phyloP scores from a whole-genome alignment of 2,329 filamentous ascomycete genomes.

The Pseudophaeomoniella oleicola region DNA sequence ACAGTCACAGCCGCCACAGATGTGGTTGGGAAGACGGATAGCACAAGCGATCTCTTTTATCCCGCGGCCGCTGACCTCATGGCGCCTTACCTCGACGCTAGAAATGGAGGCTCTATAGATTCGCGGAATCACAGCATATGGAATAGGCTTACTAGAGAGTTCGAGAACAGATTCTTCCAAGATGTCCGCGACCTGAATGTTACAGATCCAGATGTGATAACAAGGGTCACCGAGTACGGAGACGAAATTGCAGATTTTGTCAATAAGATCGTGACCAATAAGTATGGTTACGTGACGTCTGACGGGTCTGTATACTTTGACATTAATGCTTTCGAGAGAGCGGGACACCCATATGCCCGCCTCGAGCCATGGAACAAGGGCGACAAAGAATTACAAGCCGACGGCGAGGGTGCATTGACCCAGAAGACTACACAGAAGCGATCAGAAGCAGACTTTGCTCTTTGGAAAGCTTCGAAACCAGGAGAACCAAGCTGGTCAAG shows the following conservation, averaged over 20 bases:
- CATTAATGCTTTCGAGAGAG: slow-evolving; percentile 69
- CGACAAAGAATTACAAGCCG: slow-evolving; percentile 68
- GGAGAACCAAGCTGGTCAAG: slow-evolving; percentile 86
- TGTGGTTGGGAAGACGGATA: slow-evolving; percentile 24
- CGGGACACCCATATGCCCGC: slow-evolving; percentile 72
- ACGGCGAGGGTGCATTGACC: slow-evolving; percentile 72
- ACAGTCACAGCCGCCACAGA: slow-evolving; percentile 40
- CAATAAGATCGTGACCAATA: slow-evolving; percentile 66
- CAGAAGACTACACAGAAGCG: slow-evolving; percentile 52
- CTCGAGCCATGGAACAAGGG: slow-evolving; percentile 74
- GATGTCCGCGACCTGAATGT: slow-evolving; percentile 84
- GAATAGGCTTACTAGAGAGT: slow-evolving; percentile 69
- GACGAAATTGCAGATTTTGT: slow-evolving; percentile 78
- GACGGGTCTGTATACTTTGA: slow-evolving; percentile 93
- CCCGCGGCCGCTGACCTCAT: slow-evolving; percentile 53
- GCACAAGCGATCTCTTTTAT: slow-evolving; percentile 34
- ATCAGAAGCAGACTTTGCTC: slow-evolving; percentile 68
- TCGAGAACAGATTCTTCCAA: slow-evolving; percentile 74
- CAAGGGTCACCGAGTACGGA: slow-evolving; percentile 84
- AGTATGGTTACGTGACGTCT: slow-evolving; percentile 60
- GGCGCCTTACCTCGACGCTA: slow-evolving; percentile 63
- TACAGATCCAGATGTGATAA: slow-evolving; percentile 64
- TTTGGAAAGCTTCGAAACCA: slow-evolving; percentile 87
- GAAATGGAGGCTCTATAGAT: slow-evolving; percentile 41
- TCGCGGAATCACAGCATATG: slow-evolving; percentile 61